Conservation (phyloP, 306 rosid genomes). For the Castanospermum australe region DNA sequence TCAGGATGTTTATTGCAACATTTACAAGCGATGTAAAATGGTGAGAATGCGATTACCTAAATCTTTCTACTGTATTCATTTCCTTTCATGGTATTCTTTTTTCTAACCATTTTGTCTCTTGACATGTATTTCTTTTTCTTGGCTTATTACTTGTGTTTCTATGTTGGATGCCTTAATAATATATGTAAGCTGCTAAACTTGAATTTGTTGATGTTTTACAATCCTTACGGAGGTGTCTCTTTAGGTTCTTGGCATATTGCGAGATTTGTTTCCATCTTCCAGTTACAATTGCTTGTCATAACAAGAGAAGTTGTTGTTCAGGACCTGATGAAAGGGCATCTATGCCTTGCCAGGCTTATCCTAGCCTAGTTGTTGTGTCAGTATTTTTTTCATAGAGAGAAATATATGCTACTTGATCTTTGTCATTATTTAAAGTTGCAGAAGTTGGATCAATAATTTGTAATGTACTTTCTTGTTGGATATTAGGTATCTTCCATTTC, state of each 20-base stretch:
- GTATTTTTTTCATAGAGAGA: slow-evolving; percentile 24
- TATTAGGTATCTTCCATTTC: slow-evolving; percentile 69
- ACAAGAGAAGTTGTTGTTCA: slow-evolving; percentile 73
- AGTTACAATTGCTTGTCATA: slow-evolving; percentile 73
- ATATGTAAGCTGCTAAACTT: not conserved
- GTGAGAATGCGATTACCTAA: slow-evolving; percentile 44
- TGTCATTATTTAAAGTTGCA: not conserved
- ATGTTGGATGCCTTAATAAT: not conserved
- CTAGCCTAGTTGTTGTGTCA: slow-evolving; percentile 65
- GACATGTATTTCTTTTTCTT: not conserved
- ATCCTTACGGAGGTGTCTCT: slow-evolving; percentile 24
- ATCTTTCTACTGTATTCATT: slow-evolving; percentile 22
- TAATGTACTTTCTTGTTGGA: slow-evolving; percentile 14
- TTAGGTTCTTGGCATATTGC: slow-evolving; percentile 72
- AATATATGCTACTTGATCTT: slow-evolving; percentile 9
- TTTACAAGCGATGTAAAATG: slow-evolving; percentile 76
- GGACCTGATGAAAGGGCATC: slow-evolving; percentile 54
- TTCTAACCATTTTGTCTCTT: not conserved
- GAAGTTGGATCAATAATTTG: not conserved
- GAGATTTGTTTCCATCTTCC: slow-evolving; percentile 67
- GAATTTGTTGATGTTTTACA: slow-evolving; percentile 7
- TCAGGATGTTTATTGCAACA: slow-evolving; percentile 72
- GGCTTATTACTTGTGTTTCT: not conserved
- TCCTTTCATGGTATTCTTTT: slow-evolving; percentile 10
- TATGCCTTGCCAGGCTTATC: slow-evolving; percentile 61